These are phyloP conservation scores for Cyanidioschyzon merolae DNA, from an alignment of 23 red algal genomes.

Conservation along the genomic window DNA sequence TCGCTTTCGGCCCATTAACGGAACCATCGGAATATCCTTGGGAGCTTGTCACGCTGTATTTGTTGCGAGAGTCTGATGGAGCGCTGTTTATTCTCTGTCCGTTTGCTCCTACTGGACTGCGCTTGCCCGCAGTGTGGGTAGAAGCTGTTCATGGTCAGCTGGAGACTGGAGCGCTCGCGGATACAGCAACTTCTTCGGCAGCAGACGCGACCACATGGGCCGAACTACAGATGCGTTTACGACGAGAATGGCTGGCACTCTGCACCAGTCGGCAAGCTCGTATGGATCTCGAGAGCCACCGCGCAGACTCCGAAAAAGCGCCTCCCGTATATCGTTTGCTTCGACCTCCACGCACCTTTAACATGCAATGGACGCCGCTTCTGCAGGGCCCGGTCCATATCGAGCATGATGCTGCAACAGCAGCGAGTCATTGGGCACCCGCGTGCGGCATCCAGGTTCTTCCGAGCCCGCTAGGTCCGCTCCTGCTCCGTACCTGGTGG, in stretches of 20 bases:
- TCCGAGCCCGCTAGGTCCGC: background rate
- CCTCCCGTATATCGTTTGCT: background rate
- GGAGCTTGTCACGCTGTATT: background rate
- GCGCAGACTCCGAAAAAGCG: background rate
- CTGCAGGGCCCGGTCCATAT: background rate
- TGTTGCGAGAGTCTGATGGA: conserved; percentile 11
- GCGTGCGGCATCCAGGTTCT: background rate
- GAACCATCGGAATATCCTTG: background rate
- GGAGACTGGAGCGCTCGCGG: background rate
- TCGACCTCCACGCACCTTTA: background rate
- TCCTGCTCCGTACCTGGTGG: conserved; percentile 2
- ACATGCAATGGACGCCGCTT: background rate
- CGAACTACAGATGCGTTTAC: background rate
- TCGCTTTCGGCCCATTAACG: background rate
- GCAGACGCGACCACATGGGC: background rate
- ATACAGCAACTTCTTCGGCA: background rate
- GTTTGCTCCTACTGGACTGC: background rate
- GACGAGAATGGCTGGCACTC: background rate
- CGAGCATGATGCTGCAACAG: background rate
- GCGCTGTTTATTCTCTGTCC: background rate
- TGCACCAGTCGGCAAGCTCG: background rate
- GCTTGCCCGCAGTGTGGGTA: background rate
- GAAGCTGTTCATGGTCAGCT: background rate
- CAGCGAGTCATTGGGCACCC: background rate
- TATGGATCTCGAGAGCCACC: too few relatives aligned